Conservation (phyloP, 495 filamentous ascomycete genomes). For the Penicillium nucicola region DNA sequence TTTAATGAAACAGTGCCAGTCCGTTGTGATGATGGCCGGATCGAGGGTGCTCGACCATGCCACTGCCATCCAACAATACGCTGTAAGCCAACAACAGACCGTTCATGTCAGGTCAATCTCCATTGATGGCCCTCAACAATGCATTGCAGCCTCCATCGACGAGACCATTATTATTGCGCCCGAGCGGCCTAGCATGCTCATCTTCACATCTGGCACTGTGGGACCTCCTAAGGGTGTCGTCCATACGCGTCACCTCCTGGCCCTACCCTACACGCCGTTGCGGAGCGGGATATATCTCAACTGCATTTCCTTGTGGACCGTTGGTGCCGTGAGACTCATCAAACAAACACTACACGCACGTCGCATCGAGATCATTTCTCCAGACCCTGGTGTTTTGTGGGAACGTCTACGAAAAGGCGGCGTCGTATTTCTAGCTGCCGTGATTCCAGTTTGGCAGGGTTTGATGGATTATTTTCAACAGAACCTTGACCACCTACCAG, state of each 20-base stretch:
- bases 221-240: conserved; percentile 85
- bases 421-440: neutral
- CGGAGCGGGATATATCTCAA: neutral
- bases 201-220: conserved; percentile 90
- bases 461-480: neutral
- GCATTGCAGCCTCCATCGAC: too few relatives aligned
- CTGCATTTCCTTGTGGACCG: neutral
- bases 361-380: neutral
- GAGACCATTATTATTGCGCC: too few relatives aligned
- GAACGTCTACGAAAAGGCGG: neutral
- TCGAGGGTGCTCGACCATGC: too few relatives aligned
- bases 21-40: too few relatives aligned
- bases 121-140: too few relatives aligned
- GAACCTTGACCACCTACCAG: neutral
- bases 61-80: too few relatives aligned
- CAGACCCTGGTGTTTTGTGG: neutral
- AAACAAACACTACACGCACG: neutral
- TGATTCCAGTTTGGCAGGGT: neutral
- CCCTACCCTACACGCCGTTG: neutral
- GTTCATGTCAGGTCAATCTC: too few relatives aligned
- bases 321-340: neutral
- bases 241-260: conserved; percentile 2
- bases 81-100: too few relatives aligned
- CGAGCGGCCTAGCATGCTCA: conserved; percentile 44
- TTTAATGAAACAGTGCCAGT: too few relatives aligned